Base-by-base conservation (phyloP, 768 basidiomycete species). In the Suillus discolor region DNA sequence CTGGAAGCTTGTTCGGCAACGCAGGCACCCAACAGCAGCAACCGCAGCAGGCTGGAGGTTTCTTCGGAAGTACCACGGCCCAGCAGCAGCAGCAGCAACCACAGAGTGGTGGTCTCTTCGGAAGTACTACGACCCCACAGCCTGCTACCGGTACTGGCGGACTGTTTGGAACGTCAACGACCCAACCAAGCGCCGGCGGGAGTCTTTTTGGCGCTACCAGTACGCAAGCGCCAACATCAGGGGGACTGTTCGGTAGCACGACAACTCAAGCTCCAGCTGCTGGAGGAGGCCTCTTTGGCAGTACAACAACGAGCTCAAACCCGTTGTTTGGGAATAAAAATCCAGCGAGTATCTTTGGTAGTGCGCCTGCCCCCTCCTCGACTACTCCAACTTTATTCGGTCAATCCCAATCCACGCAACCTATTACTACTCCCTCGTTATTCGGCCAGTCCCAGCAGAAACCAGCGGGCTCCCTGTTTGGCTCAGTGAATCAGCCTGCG, bases 311-410 rank as follows among this genome's bases (percentile, higher is more conserved):
- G 47, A 70, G 57, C 38, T 44, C 71, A 47, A 73, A 78, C 60
- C 72, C 77, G 45, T 65, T 80, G 36, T 83, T 83, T 55, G 81
- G 79, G 16, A 77, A 75, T 62, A 75, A 73, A 62, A 70, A 70
- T 20, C 73, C 77, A 8, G 68, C 72, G n/a, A 72, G 69, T 39
- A 55, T 74, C 51, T 69, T 76, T 70, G 71, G 72, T 53, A 61
- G 74, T 64, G 47, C 62, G 38, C 55, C 63, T 16, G 49, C 61
- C 20, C 69, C 44, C 38, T 67, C 63, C 4, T 72, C 73, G 31
- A 67, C 68, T 15, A 63, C 75, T 25, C 69, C 75, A n/a, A 70
- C 69, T 9, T 71, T 78, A 54, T 82, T 80, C 60, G 77, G 77
- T 41, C 77, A 72, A 45, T 64, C 69, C 18, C 53, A 54, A 34